These are phyloP conservation scores for Pulveroboletus sp. DNA, from an alignment of 768 basidiomycete genomes.

Conservation along the genomic window DNA sequence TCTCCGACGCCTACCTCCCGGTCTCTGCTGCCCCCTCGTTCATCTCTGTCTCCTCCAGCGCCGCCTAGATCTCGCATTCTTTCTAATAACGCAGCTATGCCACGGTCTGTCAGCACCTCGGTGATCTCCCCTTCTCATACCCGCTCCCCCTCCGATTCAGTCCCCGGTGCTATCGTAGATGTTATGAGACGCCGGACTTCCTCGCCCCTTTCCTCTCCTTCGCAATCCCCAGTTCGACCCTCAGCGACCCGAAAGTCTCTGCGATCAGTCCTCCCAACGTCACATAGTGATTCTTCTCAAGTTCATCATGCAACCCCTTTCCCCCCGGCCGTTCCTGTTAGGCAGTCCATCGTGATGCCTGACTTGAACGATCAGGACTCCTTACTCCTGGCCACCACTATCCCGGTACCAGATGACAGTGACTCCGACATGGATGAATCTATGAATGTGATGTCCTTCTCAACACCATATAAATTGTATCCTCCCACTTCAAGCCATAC, in stretches of 20 bases:
- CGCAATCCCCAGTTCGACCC: constrained; percentile 30
- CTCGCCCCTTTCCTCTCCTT: constrained; percentile 39
- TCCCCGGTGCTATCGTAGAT: constrained; percentile 17
- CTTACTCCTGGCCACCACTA: constrained; percentile 61
- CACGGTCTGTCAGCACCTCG: constrained; percentile 43
- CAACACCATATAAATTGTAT: constrained; percentile 54
- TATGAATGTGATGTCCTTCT: constrained; percentile 66
- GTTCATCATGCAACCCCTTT: constrained; percentile 11
- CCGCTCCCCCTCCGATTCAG: constrained; percentile 43
- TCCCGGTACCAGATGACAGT: constrained; percentile 72
- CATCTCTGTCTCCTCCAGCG: constrained; percentile 43
- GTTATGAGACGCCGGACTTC: constrained; percentile 42
- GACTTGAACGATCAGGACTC: constrained; percentile 50
- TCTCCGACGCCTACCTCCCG: constrained; percentile 36
- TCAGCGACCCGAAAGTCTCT: constrained; percentile 37
- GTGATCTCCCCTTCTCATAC: constrained; percentile 33
- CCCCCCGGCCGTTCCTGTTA: constrained; percentile 32
- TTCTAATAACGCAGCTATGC: constrained; percentile 32
- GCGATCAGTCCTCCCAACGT: constrained; percentile 35
- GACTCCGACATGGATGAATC: constrained; percentile 62
- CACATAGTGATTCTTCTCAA: constrained; percentile 24
- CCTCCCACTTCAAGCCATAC: constrained; percentile 36
- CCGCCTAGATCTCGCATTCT: constrained; percentile 41
- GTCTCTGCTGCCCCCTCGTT: constrained; percentile 45
- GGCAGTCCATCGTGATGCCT: constrained; percentile 42